phyloP scores from a whole-genome alignment of 768 basidiomycete genomes.

The Lentinula aciculospora region DNA sequence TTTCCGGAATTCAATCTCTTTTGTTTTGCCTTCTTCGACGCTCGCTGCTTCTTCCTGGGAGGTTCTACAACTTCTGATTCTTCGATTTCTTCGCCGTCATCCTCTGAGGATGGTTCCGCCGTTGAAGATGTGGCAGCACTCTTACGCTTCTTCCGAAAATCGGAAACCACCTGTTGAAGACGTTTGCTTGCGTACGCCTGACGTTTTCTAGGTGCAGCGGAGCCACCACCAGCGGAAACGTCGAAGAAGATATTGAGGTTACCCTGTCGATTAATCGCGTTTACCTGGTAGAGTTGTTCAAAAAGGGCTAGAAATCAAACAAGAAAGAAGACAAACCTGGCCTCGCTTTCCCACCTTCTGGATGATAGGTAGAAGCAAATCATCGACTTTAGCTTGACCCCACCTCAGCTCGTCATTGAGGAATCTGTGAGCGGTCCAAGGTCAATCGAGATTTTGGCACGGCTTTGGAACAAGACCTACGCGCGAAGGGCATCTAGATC shows the following conservation, averaged over 20 bases:
- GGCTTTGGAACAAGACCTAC: constrained; percentile 34
- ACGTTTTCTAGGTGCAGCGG: constrained; percentile 70
- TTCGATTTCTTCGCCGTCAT: constrained; percentile 19
- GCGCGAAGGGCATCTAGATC: constrained; percentile 87
- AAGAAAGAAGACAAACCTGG: constrained; percentile 40
- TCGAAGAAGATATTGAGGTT: constrained; percentile 76
- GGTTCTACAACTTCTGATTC: constrained; percentile 21
- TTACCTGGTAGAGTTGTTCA: constrained; percentile 31
- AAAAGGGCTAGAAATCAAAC: not conserved
- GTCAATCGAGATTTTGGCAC: constrained; percentile 6
- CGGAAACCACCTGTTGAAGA: constrained; percentile 79
- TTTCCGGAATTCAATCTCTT: not conserved
- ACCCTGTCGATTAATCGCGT: constrained; percentile 69
- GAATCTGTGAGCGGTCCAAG: constrained; percentile 47
- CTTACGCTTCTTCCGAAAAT: constrained; percentile 59
- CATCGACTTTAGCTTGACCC: constrained; percentile 80
- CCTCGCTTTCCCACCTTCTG: constrained; percentile 80
- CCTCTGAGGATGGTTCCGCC: constrained; percentile 8
- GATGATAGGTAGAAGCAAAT: constrained; percentile 87
- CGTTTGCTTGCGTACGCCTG: constrained; percentile 85
- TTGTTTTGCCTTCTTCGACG: not conserved
- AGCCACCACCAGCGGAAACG: constrained; percentile 58
- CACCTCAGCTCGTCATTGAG: constrained; percentile 77
- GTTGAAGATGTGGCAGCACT: constrained; percentile 20
- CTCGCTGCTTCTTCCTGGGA: constrained; percentile 19